These are phyloP conservation scores for Citrullus mucosospermus DNA, from an alignment of 306 rosid species.

Conservation along the genomic window DNA sequence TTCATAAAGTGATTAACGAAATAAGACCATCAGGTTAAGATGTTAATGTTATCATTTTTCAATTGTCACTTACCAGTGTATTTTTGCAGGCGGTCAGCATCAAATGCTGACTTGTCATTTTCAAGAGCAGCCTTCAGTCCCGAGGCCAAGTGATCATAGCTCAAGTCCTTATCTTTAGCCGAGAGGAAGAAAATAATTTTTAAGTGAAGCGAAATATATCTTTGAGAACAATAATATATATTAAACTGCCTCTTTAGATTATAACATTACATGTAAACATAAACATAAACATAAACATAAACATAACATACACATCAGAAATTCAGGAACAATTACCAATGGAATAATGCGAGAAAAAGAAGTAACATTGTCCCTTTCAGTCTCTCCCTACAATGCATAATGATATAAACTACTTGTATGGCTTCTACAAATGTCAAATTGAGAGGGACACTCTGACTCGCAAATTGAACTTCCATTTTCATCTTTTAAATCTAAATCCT, in stretches of 20 bases:
- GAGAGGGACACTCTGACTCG: background rate
- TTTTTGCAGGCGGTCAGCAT: constrained; percentile 80
- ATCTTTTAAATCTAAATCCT: background rate
- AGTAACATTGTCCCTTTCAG: background rate
- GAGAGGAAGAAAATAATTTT: background rate
- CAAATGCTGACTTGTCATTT: constrained; percentile 72
- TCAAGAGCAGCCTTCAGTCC: constrained; percentile 67
- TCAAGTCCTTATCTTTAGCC: constrained; percentile 62
- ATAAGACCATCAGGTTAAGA: background rate
- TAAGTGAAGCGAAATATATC: background rate
- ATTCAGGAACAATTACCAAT: background rate
- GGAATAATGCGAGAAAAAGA: background rate
- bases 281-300: background rate
- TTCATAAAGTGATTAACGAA: constrained; percentile 8
- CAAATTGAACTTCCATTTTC: background rate
- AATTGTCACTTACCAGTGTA: constrained; percentile 47
- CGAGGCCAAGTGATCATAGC: constrained; percentile 66
- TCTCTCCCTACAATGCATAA: background rate
- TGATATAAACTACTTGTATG: background rate
- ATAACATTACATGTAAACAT: background rate
- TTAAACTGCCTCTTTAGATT: background rate
- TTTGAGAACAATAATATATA: background rate
- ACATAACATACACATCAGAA: background rate
- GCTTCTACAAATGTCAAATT: background rate
- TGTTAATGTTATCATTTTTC: background rate